Percentiles rank a stretch among this genome's conserved stretches.
Evolutionary conservation across 306 rosid genomes (phyloP).

Genomic region (Rosa persica): DNA sequence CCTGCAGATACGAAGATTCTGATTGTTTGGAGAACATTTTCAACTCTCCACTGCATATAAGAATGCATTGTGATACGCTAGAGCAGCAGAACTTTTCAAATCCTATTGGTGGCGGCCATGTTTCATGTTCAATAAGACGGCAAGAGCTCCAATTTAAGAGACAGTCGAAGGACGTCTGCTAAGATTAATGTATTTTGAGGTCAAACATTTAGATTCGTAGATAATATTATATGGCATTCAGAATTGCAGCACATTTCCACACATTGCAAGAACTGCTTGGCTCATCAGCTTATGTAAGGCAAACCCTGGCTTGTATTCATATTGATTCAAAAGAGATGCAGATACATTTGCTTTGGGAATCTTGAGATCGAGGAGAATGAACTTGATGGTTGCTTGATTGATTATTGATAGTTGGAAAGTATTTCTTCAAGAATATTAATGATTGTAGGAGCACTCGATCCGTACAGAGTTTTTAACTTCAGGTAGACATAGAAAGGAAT

Average conservation of each 20-base stretch:
- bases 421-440: background rate
- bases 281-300: background rate
- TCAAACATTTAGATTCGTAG: slow-evolving; percentile 9
- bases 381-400: background rate
- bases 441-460: background rate
- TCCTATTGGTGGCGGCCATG: background rate
- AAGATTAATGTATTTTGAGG: background rate
- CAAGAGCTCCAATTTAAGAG: background rate
- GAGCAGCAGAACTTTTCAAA: background rate
- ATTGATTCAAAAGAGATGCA: background rate
- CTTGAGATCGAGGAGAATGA: background rate
- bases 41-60: slow-evolving; percentile 9
- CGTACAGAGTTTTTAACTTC: background rate
- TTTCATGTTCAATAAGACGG: slow-evolving; percentile 14
- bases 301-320: background rate
- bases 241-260: background rate
- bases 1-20: slow-evolving; percentile 33
- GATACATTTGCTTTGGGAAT: background rate
- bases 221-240: background rate
- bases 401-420: background rate
- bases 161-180: background rate
- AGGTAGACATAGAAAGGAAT: background rate
- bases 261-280: slow-evolving; percentile 3
- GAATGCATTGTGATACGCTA: background rate
- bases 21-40: slow-evolving; percentile 16